Evolutionary conservation across 495 filamentous ascomycete species (phyloP).

Genomic region (Penicillium maclennaniae): DNA sequence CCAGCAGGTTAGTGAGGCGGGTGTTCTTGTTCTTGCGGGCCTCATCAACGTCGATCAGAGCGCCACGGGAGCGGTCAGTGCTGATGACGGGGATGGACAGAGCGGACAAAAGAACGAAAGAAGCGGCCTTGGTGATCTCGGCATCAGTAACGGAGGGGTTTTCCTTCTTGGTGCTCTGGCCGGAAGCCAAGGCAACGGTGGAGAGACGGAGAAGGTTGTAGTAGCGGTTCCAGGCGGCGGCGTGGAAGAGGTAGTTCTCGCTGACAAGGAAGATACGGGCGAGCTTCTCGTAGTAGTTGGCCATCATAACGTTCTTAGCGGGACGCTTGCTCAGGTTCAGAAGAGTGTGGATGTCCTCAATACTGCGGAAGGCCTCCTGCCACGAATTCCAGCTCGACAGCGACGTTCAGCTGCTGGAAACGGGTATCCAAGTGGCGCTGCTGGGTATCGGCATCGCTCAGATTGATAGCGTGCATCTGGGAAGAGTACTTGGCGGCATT

Average conservation of each 20-base stretch:
- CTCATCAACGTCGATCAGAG: constrained; percentile 94
- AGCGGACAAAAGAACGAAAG: constrained; percentile 92
- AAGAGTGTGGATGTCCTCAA: constrained; percentile 98
- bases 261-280: constrained; percentile 97
- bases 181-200: constrained; percentile 75
- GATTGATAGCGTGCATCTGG: constrained; percentile 99
- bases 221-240: constrained; percentile 93
- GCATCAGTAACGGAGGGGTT: constrained; percentile 85
- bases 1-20: constrained; percentile 89
- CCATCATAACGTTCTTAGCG: constrained; percentile 99
- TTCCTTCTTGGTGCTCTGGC: constrained; percentile 86
- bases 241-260: constrained; percentile 99
- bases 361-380: constrained; percentile 98
- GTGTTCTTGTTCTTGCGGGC: constrained; percentile 98
- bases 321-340: constrained; percentile 97
- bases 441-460: constrained; percentile 94
- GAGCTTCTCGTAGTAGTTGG: constrained; percentile 99
- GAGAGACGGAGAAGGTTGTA: constrained; percentile 94
- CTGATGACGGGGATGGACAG: constrained; percentile 98
- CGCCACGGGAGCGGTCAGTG: constrained; percentile 91
- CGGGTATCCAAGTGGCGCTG: constrained; percentile 96
- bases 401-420: constrained; percentile 97
- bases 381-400: constrained; percentile 95
- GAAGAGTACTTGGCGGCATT: constrained; percentile 98
- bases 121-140: constrained; percentile 83